Base-by-base conservation (phyloP, 208 protist genomes). In the Endotrypanum monterogeii region DNA sequence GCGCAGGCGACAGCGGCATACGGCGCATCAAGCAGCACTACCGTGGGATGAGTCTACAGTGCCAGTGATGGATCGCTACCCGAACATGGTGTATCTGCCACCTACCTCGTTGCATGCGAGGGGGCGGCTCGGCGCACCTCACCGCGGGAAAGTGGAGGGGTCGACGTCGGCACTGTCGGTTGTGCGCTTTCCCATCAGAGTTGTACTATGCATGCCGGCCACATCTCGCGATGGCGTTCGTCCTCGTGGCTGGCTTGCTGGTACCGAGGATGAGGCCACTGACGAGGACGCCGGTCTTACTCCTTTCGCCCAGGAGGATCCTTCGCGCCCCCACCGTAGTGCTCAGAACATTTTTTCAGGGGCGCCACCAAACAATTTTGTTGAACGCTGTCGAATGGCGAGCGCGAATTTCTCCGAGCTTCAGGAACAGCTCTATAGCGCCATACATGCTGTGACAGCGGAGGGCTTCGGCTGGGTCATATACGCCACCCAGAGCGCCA, bases 401-500 rank as follows among this genome's bases (percentile, higher is more conserved):
- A 86, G 75, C 30, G 73, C 71, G 39, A 69, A 81, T 30, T 94
- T 92, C 73, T 67, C 70, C 20, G 74, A 74, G 52, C 73, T 92
- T 20, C 73, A 79, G 32, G 56, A 67, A 25, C 80, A 86, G 46
- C 84, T 95, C 0, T 69, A 63, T 32, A 56, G 73, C 12, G 86
- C 89, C 18, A 68, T 89, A 23, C 39, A 20, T 9, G 16, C 44
- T 18, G 50, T 65, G 16, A 55, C 11, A 25, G 65, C n/a, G 41
- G 39, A 32, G 20, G 28, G 67, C 28, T 74, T 75, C 39, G 95
- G 96, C 11, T 79, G 85, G 39, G 85, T 98, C 46, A 81, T 98
- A 37, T 99, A 98, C 80, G 94, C 91, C 11, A 98, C 97, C 23
- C 96, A 95, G 68, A 96, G 90, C 51, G 80, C 98, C 79, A 98